Evolutionary conservation across 306 rosid genomes (phyloP), one percentile per base, ranked within the genome.

Genomic region (Geum urbanum): DNA sequence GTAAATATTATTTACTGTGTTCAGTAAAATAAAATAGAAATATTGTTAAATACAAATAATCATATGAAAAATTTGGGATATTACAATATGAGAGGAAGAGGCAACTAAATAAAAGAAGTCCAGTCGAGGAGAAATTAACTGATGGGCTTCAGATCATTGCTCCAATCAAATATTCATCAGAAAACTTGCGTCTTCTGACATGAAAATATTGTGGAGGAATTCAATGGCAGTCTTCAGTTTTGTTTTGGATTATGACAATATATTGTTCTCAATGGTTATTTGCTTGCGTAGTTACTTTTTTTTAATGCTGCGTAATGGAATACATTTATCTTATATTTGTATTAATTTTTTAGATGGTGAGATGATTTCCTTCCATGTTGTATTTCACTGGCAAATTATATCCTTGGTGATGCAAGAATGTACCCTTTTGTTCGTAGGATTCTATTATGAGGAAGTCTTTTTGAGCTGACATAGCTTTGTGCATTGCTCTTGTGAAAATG

Each of bases 111-210:
- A 89, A 89, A 69, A 8, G 92, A 85, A 85, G 80, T 67, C 70
- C 50, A 9, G 92, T 91, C 0, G 86, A 89, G 4, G 89, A 85
- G 85, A 89, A 84, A 71, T 86, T 87, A 5, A 92, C 89, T 61
- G 40, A 89, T 2, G 85, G 87, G 68, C 78, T 89, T 35, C 85
- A 83, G 62, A 66, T 87, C 41, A 85, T 89, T 76, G 81, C 89
- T n/a, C 87, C 86, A 4, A 87, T 87, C 54, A 87, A 84, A 73
- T 90, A 87, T 68, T 87, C 77, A 88, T 65, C 16, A 45, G 10
- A 41, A 58, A 35, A 40, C 0, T 8, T n/a, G 22, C 15, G 22
- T 27, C 49, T 70, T 57, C 54, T 7, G 13, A 45, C 22, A 24
- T 3, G 64, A 55, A 18, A 74, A 61, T 44, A 18, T 70, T 72